phyloP scores from a whole-genome alignment of 805 yeast species.

The Ogataea zsoltii region DNA sequence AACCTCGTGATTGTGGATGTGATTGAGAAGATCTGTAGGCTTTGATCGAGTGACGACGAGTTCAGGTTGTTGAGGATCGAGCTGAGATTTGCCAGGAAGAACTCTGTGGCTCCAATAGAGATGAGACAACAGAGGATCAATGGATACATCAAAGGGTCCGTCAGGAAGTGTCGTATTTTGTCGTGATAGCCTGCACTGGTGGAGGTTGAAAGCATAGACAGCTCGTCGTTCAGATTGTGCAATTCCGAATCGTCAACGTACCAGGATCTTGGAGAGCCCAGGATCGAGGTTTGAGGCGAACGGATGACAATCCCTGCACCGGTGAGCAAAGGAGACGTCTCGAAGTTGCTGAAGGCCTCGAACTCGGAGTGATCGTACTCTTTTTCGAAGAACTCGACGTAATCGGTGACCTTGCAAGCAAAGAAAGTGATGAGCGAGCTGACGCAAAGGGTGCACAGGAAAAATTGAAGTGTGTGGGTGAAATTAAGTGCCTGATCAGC shows the following conservation, averaged over 20 bases:
- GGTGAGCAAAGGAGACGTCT: conserved; percentile 34
- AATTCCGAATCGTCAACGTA: conserved; percentile 27
- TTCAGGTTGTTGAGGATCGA: conserved; percentile 31
- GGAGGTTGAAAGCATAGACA: conserved; percentile 27
- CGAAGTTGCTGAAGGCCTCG: conserved; percentile 32
- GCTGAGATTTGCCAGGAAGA: conserved; percentile 83
- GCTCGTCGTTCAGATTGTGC: conserved; percentile 29
- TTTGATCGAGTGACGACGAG: conserved; percentile 21
- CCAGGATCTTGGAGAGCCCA: conserved; percentile 34
- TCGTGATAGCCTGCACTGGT: conserved; percentile 13
- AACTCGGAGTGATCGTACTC: conserved; percentile 25
- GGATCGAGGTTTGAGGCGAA: conserved; percentile 24
- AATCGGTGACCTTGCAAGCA: conserved; percentile 33
- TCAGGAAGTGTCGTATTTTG: conserved; percentile 12
- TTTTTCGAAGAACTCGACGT: conserved; percentile 25
- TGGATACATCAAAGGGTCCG: conserved; percentile 64
- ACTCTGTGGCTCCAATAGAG: conserved; percentile 81
- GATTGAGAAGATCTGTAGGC: conserved; percentile 42
- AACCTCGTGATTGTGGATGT: conserved; percentile 74
- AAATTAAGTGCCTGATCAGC: conserved; percentile 24
- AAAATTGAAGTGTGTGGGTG: conserved; percentile 22
- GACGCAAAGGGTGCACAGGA: conserved; percentile 17
- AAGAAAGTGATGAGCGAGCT: conserved; percentile 25
- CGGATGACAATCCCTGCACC: conserved; percentile 35
- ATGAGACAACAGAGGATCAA: conserved; percentile 63